Percentiles rank a stretch among this genome's conserved stretches.
phyloP scores from a whole-genome alignment of 1,284 basidiomycete genomes.

The Naganishia albida region DNA sequence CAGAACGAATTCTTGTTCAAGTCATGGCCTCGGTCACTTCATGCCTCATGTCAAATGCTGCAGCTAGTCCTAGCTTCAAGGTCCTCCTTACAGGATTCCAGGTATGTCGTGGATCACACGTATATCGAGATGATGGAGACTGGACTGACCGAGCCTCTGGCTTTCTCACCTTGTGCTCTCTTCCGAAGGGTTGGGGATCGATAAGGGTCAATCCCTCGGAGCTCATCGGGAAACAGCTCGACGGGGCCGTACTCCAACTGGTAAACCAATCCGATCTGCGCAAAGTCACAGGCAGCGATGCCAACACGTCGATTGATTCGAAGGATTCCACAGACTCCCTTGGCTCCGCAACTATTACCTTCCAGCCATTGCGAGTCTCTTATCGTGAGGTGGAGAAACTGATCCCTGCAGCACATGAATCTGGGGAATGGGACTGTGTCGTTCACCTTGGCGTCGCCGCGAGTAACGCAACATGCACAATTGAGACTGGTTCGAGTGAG shows the following conservation, averaged over 20 bases:
- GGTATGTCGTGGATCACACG: background rate
- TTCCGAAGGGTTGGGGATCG: slow-evolving; percentile 8
- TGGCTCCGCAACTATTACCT: background rate
- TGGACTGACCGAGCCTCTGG: background rate
- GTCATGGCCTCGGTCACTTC: too few species aligned
- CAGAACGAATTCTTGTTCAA: too few species aligned
- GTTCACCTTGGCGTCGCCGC: slow-evolving; percentile 7
- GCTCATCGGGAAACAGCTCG: slow-evolving; percentile 5
- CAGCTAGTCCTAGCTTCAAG: background rate
- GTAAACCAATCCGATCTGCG: background rate
- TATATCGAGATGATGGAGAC: background rate
- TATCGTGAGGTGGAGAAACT: slow-evolving; percentile 13
- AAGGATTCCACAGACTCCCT: background rate
- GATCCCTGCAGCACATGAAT: slow-evolving; percentile 5
- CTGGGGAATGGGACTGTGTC: slow-evolving; percentile 22
- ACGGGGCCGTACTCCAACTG: background rate
- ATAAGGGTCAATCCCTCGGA: slow-evolving; percentile 12
- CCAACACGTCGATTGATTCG: background rate
- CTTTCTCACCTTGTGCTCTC: too few species aligned
- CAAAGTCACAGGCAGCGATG: background rate
- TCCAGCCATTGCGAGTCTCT: slow-evolving; percentile 17
- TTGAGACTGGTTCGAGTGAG: slow-evolving; percentile 21
- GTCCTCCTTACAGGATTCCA: slow-evolving; percentile 22
- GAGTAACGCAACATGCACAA: slow-evolving; percentile 6
- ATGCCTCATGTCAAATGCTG: too few species aligned